These are phyloP conservation scores for Penicillium sp. DNA, from an alignment of 2,329 filamentous ascomycete species.

Conservation along the genomic window DNA sequence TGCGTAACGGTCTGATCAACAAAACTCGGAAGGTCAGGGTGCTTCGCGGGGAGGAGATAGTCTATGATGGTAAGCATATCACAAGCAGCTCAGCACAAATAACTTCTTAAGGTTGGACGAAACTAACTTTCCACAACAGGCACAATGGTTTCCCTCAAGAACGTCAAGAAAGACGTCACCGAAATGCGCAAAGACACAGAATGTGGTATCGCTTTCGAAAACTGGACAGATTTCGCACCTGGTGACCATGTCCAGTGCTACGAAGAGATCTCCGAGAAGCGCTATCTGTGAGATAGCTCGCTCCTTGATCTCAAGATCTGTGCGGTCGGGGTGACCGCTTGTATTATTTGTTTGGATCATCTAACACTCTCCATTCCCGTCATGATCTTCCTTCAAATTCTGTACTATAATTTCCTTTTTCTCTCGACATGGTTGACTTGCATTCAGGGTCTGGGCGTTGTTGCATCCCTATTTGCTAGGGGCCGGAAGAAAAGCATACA, in stretches of 20 bases:
- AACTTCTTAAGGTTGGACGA: not conserved
- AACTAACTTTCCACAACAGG: conserved; percentile 51
- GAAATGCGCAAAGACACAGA: conserved; percentile 93
- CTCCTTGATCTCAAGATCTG: not conserved
- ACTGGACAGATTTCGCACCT: conserved; percentile 71
- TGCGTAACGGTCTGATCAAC: conserved; percentile 74
- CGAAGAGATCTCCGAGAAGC: conserved; percentile 73
- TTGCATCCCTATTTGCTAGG: conserved; percentile 6
- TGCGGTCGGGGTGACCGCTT: conserved; percentile 1
- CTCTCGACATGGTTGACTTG: conserved; percentile 11
- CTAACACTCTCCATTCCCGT: conserved; percentile 6
- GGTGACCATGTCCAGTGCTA: conserved; percentile 89
- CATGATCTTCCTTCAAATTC: conserved; percentile 1
- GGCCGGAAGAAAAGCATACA: not conserved
- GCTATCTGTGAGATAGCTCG: conserved; percentile 43
- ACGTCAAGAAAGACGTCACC: conserved; percentile 84
- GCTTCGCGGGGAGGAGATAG: conserved; percentile 63
- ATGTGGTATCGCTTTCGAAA: conserved; percentile 82
- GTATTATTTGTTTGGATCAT: conserved; percentile 2
- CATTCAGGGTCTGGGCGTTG: conserved; percentile 17
- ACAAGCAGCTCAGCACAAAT: too few species aligned
- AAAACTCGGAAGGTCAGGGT: conserved; percentile 67
- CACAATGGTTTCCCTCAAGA: conserved; percentile 75
- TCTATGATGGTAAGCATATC: conserved; percentile 73
- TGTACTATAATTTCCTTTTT: conserved; percentile 13